Percentiles rank a stretch among this genome's conserved stretches.
Evolutionary conservation across 2,329 filamentous ascomycete species (phyloP).

Genomic region (Lasiodiplodia citricola): DNA sequence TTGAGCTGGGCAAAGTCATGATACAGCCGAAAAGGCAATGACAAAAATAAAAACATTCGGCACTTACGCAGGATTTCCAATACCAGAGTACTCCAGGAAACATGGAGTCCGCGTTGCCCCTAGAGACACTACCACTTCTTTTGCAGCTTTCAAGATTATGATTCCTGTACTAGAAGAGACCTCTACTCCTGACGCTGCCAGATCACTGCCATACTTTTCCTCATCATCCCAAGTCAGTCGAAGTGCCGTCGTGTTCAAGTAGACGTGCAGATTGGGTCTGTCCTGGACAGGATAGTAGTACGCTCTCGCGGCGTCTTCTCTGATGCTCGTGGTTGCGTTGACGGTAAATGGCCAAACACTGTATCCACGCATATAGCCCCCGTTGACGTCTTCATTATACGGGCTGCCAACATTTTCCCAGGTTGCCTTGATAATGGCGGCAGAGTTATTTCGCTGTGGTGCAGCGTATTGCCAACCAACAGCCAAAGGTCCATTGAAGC

Average conservation of each 20-base stretch:
- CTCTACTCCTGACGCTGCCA: constrained; percentile 36
- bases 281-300: constrained; percentile 51
- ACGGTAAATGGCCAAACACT: constrained; percentile 44
- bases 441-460: not conserved
- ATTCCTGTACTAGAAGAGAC: constrained; percentile 24
- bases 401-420: constrained; percentile 37
- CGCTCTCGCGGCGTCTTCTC: constrained; percentile 49
- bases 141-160: constrained; percentile 39
- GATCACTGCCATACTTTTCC: not conserved
- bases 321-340: constrained; percentile 40
- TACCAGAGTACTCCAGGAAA: constrained; percentile 31
- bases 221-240: constrained; percentile 44
- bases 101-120: constrained; percentile 29
- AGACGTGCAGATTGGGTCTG: constrained; percentile 51
- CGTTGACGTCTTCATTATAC: constrained; percentile 45
- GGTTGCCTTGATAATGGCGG: constrained; percentile 40
- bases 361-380: constrained; percentile 46
- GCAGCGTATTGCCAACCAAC: constrained; percentile 26
- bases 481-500: constrained; percentile 16
- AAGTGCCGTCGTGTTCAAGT: constrained; percentile 51
- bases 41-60: not conserved
- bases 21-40: not conserved
- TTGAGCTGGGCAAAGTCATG: too few relatives aligned
- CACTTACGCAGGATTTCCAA: constrained; percentile 29
- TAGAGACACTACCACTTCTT: constrained; percentile 33